Base-by-base conservation (phyloP, 495 filamentous ascomycete species). In the Neurospora sp. region DNA sequence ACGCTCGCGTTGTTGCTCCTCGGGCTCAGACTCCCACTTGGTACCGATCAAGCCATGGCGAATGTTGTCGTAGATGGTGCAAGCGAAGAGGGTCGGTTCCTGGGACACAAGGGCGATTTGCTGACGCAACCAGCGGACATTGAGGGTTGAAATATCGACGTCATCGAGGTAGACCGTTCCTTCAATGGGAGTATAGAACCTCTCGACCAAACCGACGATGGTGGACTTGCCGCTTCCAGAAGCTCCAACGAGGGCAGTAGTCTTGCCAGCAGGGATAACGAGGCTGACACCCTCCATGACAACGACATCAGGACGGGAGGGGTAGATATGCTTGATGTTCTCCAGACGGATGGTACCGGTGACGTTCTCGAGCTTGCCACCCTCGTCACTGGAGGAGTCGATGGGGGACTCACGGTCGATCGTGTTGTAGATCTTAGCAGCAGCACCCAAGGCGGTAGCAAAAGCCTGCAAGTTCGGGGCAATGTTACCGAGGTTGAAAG, bases 391-490 rank as follows among this genome's bases (percentile, higher is more conserved):
- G 31, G 88, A 90, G 1, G 96, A 92, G 80, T 99, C 91, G 59
- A 98, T 83, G 2, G 94, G 94, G 1, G 96, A 98, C n/a, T 82
- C 73, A 69, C 96, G 92, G 78, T 98, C 94, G 76, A 99, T 98
- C 3, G 94, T 97, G 74, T 86, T 91, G 82, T 90, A 98, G 73
- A 98, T 97, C 84, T 99, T 97, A 37, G 88, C 86, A 15, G 93
- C 94, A 7, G 96, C 94, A 45, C 94, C 92, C 10, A 95, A 84
- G 34, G 88, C 91, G 13, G 89, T 94, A 3, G 90, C 92, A 78
- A 86, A 81, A 39, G 96, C 92, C 77, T 94, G 92, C 2, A 88
- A 82, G 77, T 97, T 93, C 0, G 95, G 95, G 0, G 91, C 90
- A 48, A 97, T 92, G 74, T 97, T 96, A 31, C 94, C 93, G 69